Conservation (phyloP, 106 monocot genomes). For the Acorus calamus region DNA sequence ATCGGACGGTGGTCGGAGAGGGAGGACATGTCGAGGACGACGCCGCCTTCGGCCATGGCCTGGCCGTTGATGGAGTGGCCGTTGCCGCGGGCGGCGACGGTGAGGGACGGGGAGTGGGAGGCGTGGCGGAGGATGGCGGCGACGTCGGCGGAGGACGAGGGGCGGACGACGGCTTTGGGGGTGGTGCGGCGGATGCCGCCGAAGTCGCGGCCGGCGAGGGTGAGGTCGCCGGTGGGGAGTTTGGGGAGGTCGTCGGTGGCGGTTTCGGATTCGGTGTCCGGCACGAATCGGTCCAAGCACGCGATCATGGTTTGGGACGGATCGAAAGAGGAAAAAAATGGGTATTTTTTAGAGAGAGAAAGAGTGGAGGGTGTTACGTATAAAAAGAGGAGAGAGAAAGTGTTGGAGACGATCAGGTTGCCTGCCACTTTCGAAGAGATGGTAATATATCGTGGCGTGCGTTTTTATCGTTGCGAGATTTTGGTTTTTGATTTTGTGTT, state of each 20-base stretch:
- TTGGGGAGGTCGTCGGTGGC: neutral
- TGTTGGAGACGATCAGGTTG: too few relatives aligned
- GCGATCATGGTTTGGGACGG: too few relatives aligned
- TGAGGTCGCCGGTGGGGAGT: neutral
- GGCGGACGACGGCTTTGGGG: constrained; percentile 40
- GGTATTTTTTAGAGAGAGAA: too few relatives aligned
- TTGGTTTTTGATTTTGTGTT: too few relatives aligned
- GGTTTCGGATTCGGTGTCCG: too few relatives aligned
- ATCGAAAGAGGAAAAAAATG: too few relatives aligned
- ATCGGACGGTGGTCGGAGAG: constrained; percentile 10
- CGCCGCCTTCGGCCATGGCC: constrained; percentile 41
- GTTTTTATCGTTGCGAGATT: too few relatives aligned
- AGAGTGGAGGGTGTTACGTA: too few relatives aligned
- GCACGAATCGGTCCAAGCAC: too few relatives aligned
- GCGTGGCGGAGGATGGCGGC: constrained; percentile 14
- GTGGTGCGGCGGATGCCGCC: constrained; percentile 31
- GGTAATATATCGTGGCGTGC: too few relatives aligned
- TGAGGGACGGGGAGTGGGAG: constrained; percentile 9
- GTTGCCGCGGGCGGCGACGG: constrained; percentile 65
- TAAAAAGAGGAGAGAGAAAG: too few relatives aligned
- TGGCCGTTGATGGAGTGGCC: constrained; percentile 77
- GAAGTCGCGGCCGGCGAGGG: constrained; percentile 33
- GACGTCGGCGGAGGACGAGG: constrained; percentile 27
- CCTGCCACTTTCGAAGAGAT: too few relatives aligned
- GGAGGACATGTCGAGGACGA: constrained; percentile 73